These are phyloP conservation scores for Oxytropis ochrocephala DNA, from an alignment of 306 rosid species.

Conservation along the genomic window DNA sequence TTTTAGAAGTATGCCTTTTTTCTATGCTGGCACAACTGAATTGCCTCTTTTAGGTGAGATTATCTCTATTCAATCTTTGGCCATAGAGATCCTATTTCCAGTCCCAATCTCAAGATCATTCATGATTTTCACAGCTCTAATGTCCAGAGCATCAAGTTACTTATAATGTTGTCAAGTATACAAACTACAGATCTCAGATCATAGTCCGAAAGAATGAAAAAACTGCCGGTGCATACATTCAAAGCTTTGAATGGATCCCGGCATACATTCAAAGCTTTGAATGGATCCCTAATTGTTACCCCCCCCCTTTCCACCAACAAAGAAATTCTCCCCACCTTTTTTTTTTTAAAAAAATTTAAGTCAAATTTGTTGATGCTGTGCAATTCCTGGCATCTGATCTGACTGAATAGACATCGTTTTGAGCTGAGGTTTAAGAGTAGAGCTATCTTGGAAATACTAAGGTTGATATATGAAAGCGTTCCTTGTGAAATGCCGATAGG, in stretches of 20 bases:
- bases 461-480: neutral
- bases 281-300: neutral
- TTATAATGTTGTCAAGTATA: neutral
- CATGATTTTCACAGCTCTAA: neutral
- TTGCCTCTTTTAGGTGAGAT: neutral
- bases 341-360: neutral
- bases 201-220: neutral
- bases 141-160: neutral
- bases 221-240: neutral
- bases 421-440: neutral
- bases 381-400: neutral
- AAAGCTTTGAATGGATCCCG: neutral
- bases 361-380: neutral
- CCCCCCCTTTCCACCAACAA: neutral
- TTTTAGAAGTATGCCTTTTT: neutral
- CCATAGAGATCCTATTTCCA: neutral
- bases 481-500: neutral
- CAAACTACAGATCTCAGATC: neutral
- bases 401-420: neutral
- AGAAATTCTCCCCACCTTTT: neutral
- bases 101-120: neutral
- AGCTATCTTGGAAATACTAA: neutral
- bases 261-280: neutral
- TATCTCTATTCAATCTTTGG: neutral
- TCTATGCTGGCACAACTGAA: neutral